Evolutionary conservation across 257 asterid genomes (phyloP), one percentile per base, ranked within the genome.

Genomic region (Lycium barbarum): DNA sequence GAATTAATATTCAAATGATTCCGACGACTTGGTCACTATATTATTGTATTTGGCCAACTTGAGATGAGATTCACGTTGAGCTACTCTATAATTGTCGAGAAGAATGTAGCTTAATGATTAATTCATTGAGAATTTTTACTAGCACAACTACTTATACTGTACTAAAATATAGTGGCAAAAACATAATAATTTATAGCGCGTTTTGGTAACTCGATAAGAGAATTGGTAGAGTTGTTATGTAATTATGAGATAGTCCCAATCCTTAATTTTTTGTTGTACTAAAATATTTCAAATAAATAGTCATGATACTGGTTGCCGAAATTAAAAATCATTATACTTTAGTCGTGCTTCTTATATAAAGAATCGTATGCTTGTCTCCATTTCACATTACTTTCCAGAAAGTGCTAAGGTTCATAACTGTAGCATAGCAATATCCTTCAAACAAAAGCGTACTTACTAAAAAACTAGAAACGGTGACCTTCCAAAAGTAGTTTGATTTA

Each of bases 181-280:
- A 3, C 15, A 73, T 51, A 76, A 76, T 76, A 45, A 76, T 76
- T 49, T 22, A 13, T 49, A 13, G 81, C 81, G 47, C 81, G 81
- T 51, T 76, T 74, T 51, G 45, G 14, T 20, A 22, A 13, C 62
- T 49, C 17, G 57, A 9, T 18, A 43, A 40, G 55, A 18, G 43
- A 18, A 14, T 51, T 51, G 10, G 22, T 76, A 14, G 57, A 43
- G 40, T 45, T 35, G 81, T 47, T 47, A 73, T 47, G 61, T 12
- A 73, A 47, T 73, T 20, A 73, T 73, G 40, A 73, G 18, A 12
- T 35, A 11, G 9, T 45, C 6, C 55, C 11, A 26, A 26, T 26
- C 33, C 33, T 26, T 26, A 26, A 26, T 26, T 26, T 26, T 26
- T 26, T 26, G 33, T 26, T 26, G 33, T 26, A 26, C 33, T 26